Conservation (phyloP, 2,329 filamentous ascomycete genomes). For the Cladosporium sp. region DNA sequence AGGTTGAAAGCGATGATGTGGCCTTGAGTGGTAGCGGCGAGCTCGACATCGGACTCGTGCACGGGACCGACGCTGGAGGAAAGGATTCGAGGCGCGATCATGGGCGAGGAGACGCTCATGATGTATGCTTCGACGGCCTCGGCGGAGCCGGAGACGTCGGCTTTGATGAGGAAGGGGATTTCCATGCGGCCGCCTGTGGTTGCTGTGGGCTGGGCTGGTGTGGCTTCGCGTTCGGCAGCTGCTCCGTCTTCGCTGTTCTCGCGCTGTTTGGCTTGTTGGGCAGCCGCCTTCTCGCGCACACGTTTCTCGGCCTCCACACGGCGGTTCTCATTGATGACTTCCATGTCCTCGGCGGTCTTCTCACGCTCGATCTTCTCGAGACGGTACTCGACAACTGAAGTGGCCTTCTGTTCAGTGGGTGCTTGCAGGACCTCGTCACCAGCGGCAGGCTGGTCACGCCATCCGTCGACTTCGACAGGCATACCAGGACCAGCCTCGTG, state of each 20-base stretch:
- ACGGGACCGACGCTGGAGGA: slow-evolving; percentile 73
- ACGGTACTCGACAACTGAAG: slow-evolving; percentile 72
- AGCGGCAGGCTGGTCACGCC: slow-evolving; percentile 79
- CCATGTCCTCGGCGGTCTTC: slow-evolving; percentile 62
- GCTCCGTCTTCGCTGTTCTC: slow-evolving; percentile 15
- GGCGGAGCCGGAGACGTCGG: slow-evolving; percentile 87
- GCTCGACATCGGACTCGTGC: slow-evolving; percentile 82
- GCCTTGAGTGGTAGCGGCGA: slow-evolving; percentile 72
- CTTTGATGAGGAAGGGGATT: slow-evolving; percentile 83
- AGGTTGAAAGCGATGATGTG: slow-evolving; percentile 85
- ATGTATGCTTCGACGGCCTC: slow-evolving; percentile 82
- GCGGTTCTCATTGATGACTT: slow-evolving; percentile 69
- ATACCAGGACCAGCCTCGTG: slow-evolving; percentile 76
- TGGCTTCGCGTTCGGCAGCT: slow-evolving; percentile 22
- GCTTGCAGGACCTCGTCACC: slow-evolving; percentile 87
- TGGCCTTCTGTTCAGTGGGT: slow-evolving; percentile 70
- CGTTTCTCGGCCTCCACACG: slow-evolving; percentile 56
- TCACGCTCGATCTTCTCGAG: slow-evolving; percentile 66
- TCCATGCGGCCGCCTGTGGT: slow-evolving; percentile 46
- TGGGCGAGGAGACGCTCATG: slow-evolving; percentile 73
- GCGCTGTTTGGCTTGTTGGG: slow-evolving; percentile 27
- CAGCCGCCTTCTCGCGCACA: slow-evolving; percentile 53
- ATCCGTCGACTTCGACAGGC: slow-evolving; percentile 91
- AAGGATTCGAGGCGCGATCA: slow-evolving; percentile 73
- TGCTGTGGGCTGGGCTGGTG: slow-evolving; percentile 29